Evolutionary conservation across 2,329 filamentous ascomycete genomes (phyloP).

Genomic region (Teratosphaeria gauchensis): DNA sequence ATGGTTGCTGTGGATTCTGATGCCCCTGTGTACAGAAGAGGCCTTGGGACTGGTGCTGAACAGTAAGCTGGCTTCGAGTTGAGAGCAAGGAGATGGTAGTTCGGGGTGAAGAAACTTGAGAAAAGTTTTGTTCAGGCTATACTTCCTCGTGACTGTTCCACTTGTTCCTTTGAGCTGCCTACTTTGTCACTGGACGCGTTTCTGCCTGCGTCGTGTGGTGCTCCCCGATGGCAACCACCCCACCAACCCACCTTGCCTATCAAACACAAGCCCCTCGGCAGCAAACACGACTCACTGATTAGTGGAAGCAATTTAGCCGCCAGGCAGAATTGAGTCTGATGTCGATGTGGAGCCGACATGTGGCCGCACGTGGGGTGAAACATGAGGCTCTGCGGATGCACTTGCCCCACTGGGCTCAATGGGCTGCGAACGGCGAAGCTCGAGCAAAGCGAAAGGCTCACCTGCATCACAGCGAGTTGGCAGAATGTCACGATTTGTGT

Average conservation of each 20-base stretch:
- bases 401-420: background rate
- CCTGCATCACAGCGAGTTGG: background rate
- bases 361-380: background rate
- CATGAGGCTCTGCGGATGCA: no score
- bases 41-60: background rate
- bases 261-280: background rate
- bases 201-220: background rate
- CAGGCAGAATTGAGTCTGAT: background rate
- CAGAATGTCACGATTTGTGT: slow-evolving; percentile 43
- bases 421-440: background rate
- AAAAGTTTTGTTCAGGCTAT: background rate
- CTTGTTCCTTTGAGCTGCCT: background rate
- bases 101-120: background rate
- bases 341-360: background rate
- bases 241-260: background rate
- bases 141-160: background rate
- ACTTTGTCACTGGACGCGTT: background rate
- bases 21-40: no score
- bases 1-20: background rate
- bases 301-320: background rate
- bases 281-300: background rate
- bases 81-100: background rate
- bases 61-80: background rate
- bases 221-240: background rate
- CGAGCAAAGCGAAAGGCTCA: background rate